Base-by-base conservation (phyloP, 176 grass and related monocot species). In the Carex cristatella region DNA sequence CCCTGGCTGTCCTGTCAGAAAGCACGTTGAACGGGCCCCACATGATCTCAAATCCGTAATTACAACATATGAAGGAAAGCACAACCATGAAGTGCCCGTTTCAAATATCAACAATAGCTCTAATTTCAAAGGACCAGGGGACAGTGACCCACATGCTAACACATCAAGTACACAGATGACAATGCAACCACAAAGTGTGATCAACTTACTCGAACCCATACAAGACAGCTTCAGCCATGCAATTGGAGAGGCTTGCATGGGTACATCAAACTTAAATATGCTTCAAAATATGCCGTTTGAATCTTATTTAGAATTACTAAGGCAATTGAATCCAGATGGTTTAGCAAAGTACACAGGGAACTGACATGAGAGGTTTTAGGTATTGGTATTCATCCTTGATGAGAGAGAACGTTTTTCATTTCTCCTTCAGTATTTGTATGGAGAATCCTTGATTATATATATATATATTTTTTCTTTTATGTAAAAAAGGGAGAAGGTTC, bases 1-100 rank as follows among this genome's bases (percentile, higher is more conserved):
- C 51, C 42, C 51, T 37, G 76, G 76, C 10, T 87, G 85, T 64
- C 67, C 85, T 10, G 85, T 87, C 8, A 87, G 85, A 48, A 87
- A 87, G 55, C 85, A 80, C 27, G 49, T 87, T 44, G 85, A 87
- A 55, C 76, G 85, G 56, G 85, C 85, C 12, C 79, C 85, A 44
- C 75, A 87, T 57, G 85, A 87, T 70, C 66, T 87, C 48, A 81
- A 87, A 77, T 87, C 85, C 9, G 85, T 87, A 73, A 87, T 87
- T 60, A 87, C 85, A 30, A 87, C 85, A 79, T 87, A 87, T 23
- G 85, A 87, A 69, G 85, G 85, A 87, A 87, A 87, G 31, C 85
- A 87, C 60, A 87, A 81, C 49, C 85, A 87, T 27, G 85, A 69
- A 35, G 85, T 87, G 60, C 85, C 85, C 6, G 16, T 65, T 82